Conservation (phyloP, 2,329 filamentous ascomycete species). For the Seiridium unicorne region DNA sequence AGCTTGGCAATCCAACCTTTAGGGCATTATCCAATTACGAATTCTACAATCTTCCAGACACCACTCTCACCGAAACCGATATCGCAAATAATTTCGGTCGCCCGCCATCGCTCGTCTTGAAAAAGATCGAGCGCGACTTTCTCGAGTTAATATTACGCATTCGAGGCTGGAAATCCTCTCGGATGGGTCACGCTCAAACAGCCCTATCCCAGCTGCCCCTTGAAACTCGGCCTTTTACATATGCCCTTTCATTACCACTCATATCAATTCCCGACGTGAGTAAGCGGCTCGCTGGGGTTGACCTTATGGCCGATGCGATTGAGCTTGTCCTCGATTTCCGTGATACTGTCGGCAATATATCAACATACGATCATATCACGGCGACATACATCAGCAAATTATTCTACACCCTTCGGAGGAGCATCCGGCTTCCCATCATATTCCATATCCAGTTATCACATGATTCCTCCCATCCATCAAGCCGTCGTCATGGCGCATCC, state of each 20-base stretch:
- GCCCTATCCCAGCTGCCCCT: not conserved
- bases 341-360: not conserved
- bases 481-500: too few relatives aligned
- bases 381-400: not conserved
- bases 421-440: not conserved
- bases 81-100: not conserved
- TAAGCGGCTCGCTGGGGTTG: not conserved
- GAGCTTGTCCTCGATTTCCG: not conserved
- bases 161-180: too few relatives aligned
- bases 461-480: too few relatives aligned
- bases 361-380: not conserved
- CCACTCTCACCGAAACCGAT: not conserved
- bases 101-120: not conserved
- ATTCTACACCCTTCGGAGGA: not conserved
- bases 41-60: not conserved
- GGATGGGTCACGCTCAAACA: too few relatives aligned
- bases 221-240: not conserved
- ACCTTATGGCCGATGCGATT: not conserved
- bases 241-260: not conserved
- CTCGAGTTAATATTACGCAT: not conserved
- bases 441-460: too few relatives aligned
- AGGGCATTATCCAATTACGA: not conserved
- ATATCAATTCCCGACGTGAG: not conserved
- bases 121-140: not conserved
- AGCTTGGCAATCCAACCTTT: not conserved